These are phyloP conservation scores for Trichoderma atrobrunneum DNA, from an alignment of 2,329 filamentous ascomycete genomes.

Conservation along the genomic window DNA sequence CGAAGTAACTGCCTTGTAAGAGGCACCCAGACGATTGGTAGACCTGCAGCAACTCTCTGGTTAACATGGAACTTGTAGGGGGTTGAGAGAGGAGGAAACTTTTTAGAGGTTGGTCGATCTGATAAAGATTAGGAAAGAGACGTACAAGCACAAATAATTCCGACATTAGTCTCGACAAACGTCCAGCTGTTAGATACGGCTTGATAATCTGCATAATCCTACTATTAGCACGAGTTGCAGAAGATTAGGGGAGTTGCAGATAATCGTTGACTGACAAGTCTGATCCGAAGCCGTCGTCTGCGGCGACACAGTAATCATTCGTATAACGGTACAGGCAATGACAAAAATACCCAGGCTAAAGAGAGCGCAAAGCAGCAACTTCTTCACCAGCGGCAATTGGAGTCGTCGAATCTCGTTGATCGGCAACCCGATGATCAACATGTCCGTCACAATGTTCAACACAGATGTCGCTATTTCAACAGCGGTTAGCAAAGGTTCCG, in stretches of 20 bases:
- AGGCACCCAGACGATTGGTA: neutral
- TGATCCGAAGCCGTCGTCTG: neutral
- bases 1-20: neutral
- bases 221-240: neutral
- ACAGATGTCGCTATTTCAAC: neutral
- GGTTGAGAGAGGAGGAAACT: neutral
- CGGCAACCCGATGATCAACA: neutral
- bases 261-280: neutral
- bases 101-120: neutral
- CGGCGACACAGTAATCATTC: neutral
- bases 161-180: neutral
- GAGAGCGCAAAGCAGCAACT: neutral
- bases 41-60: neutral
- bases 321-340: neutral
- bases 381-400: neutral
- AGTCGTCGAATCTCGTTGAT: neutral
- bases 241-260: neutral
- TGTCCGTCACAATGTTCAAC: neutral
- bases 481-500: neutral
- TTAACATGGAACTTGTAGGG: neutral
- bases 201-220: neutral
- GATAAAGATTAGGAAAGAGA: neutral
- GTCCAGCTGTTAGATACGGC: neutral
- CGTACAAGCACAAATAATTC: neutral
- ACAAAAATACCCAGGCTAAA: neutral